Evolutionary conservation across 2,329 filamentous ascomycete genomes (phyloP).

Genomic region (Neoscytalidium dimidiatum): DNA sequence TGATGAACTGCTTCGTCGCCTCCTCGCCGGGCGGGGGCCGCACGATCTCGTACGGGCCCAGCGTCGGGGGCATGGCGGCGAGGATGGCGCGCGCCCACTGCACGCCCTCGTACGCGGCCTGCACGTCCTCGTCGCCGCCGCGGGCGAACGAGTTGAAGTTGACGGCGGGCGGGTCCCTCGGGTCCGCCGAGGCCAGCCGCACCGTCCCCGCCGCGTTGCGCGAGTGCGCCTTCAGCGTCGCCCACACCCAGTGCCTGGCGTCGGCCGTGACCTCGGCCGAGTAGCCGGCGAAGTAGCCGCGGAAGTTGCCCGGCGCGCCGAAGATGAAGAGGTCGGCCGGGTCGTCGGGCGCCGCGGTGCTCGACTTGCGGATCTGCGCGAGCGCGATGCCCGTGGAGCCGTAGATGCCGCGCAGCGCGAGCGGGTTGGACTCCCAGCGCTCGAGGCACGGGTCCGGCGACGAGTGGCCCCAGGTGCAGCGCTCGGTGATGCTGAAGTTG

Average conservation of each 20-base stretch:
- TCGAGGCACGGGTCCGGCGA: slow-evolving; percentile 45
- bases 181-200: slow-evolving; percentile 60
- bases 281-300: slow-evolving; percentile 58
- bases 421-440: slow-evolving; percentile 28
- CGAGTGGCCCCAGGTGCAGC: slow-evolving; percentile 39
- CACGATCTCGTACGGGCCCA: slow-evolving; percentile 45
- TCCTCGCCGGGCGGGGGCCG: slow-evolving; percentile 35
- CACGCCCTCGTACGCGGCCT: slow-evolving; percentile 59
- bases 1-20: slow-evolving; percentile 40
- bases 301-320: slow-evolving; percentile 57
- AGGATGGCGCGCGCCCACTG: slow-evolving; percentile 49
- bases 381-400: slow-evolving; percentile 56
- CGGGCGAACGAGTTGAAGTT: slow-evolving; percentile 43
- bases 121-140: slow-evolving; percentile 53
- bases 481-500: slow-evolving; percentile 32
- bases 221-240: slow-evolving; percentile 63
- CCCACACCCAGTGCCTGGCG: slow-evolving; percentile 50
- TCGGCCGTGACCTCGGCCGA: slow-evolving; percentile 47
- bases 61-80: slow-evolving; percentile 41
- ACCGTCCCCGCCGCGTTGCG: slow-evolving; percentile 65
- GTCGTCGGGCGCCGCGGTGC: slow-evolving; percentile 49
- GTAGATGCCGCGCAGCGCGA: slow-evolving; percentile 42
- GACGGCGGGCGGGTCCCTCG: slow-evolving; percentile 64
- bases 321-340: slow-evolving; percentile 49
- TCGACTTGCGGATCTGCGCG: slow-evolving; percentile 41